Percentiles rank a stretch among this genome's conserved stretches.
Evolutionary conservation across 805 yeast genomes (phyloP).

Genomic region (Starmera pachycereana): DNA sequence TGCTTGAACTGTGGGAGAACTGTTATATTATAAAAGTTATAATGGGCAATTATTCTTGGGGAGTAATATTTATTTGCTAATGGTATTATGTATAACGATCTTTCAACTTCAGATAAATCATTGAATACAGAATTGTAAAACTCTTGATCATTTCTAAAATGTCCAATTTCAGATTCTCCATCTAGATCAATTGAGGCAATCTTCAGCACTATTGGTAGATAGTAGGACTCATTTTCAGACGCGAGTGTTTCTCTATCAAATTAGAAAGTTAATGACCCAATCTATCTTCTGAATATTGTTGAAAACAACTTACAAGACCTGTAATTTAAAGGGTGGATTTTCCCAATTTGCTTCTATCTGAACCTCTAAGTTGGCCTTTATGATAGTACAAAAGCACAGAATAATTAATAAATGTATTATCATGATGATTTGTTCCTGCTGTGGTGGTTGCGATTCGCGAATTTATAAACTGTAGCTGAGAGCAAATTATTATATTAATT

Average conservation of each 20-base stretch:
- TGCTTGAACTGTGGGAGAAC: slow-evolving; percentile 20
- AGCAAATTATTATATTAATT: too few relatives aligned
- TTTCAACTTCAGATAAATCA: slow-evolving; percentile 10
- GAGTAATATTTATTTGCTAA: slow-evolving; percentile 31
- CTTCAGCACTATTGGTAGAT: slow-evolving; percentile 3
- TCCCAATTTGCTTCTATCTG: slow-evolving; percentile 18
- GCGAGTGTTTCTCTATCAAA: slow-evolving; percentile 15
- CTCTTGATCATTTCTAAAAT: slow-evolving; percentile 8
- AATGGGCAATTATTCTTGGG: slow-evolving; percentile 60
- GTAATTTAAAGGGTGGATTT: slow-evolving; percentile 17
- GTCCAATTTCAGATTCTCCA: slow-evolving; percentile 1
- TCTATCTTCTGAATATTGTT: neutral
- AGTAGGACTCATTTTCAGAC: slow-evolving; percentile 15
- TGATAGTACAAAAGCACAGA: neutral
- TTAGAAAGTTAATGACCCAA: slow-evolving; percentile 1
- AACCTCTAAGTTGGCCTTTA: slow-evolving; percentile 10
- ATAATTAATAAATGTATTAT: neutral
- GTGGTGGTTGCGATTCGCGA: too few relatives aligned
- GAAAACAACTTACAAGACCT: slow-evolving; percentile 13
- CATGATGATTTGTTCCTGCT: too few relatives aligned
- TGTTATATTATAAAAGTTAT: slow-evolving; percentile 32
- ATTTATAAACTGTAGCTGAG: too few relatives aligned
- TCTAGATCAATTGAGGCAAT: slow-evolving; percentile 5
- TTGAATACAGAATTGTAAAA: slow-evolving; percentile 10
- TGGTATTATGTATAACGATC: slow-evolving; percentile 14